Evolutionary conservation across 2,329 filamentous ascomycete genomes (phyloP), one percentile per base, ranked within the genome.

Genomic region (Penicillium griseofulvum): DNA sequence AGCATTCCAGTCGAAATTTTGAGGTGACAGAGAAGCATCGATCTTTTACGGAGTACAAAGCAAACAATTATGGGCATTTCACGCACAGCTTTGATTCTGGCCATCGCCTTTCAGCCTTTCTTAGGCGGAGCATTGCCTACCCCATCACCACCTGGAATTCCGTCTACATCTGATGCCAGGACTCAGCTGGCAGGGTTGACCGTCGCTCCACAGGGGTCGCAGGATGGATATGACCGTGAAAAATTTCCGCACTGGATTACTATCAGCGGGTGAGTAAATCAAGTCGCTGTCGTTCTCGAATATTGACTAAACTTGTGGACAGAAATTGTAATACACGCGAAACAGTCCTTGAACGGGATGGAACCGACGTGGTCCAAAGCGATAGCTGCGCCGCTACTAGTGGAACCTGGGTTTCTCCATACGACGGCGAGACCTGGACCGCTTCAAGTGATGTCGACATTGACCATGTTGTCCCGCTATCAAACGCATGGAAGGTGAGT

Each of bases 401-500:
- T 3, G 90, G 90, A 5, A 79, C 76, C 0, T 94, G 90, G 90
- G 73, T 71, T 38, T 87, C 83, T 34, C 87, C 88, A 0, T 94
- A 89, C 69, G 90, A 93, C 66, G 89, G 88, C 16, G 86, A 76
- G 0, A 84, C 79, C 1, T 91, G 87, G 87, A 87, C 83, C 0
- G 76, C 78, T 0, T 83, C 88, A 1, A 82, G 79, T 17, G 87
- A 92, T 63, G 71, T 94, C 1, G 89, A 93, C 63, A 93, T 94
- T 56, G 90, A 94, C 71, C 90, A 94, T 70, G 80, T 94, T 74
- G 88, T 95, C 3, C 89, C 90, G 0, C 71, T 95, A 57, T 87
- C 87, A 68, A 90, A 92, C 67, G 89, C 89, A 5, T 93, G 89
- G 89, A 85, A 87, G 83, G 89, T 68, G 44, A 9, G 45, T 16